phyloP scores from a whole-genome alignment of 2,329 filamentous ascomycete genomes.

The Periconia sp. region DNA sequence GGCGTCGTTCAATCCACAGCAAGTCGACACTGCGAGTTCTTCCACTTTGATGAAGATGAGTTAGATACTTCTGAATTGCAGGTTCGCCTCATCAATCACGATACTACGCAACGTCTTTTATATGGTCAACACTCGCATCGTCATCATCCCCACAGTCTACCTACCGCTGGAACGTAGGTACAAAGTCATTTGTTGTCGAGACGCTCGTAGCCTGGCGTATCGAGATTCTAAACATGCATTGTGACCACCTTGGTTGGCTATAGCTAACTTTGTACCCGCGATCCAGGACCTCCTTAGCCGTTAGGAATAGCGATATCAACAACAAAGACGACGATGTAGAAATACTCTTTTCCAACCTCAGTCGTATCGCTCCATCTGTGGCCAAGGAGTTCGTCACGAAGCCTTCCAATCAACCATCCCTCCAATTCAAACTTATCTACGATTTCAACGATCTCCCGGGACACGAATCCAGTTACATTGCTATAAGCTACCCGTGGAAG shows the following conservation, averaged over 20 bases:
- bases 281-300: too few species aligned
- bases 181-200: too few species aligned
- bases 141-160: slow-evolving; percentile 1
- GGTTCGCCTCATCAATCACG: slow-evolving; percentile 22
- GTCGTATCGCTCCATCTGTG: slow-evolving; percentile 28
- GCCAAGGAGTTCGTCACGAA: slow-evolving; percentile 36
- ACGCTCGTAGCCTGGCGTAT: too few species aligned
- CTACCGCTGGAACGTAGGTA: too few species aligned
- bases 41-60: slow-evolving; percentile 34
- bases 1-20: slow-evolving; percentile 8
- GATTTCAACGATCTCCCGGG: slow-evolving; percentile 28
- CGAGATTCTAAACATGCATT: too few species aligned
- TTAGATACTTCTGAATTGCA: slow-evolving; percentile 32
- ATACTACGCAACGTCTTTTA: slow-evolving; percentile 21
- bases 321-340: slow-evolving; percentile 16
- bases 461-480: slow-evolving; percentile 45
- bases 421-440: slow-evolving; percentile 44
- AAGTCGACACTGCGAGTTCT: slow-evolving; percentile 28
- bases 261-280: too few species aligned
- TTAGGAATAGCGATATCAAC: neutral
- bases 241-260: too few species aligned
- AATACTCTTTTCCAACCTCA: slow-evolving; percentile 28
- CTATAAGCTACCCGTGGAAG: slow-evolving; percentile 48
- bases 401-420: slow-evolving; percentile 14
- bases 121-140: neutral